phyloP scores from a whole-genome alignment of 2,329 filamentous ascomycete genomes.

The Diaporthe longicolla region DNA sequence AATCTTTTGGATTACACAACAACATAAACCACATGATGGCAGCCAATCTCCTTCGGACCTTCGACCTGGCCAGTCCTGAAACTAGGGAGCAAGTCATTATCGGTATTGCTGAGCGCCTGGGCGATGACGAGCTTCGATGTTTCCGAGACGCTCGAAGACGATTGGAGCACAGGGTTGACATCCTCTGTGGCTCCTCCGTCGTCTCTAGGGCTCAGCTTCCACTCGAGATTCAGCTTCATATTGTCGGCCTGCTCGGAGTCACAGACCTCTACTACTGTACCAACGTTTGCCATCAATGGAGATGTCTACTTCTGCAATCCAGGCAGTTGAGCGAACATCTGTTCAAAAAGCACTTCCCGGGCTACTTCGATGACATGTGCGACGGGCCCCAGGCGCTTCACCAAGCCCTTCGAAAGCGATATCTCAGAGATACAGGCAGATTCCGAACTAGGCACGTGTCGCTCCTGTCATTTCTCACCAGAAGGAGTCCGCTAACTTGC shows the following conservation, averaged over 20 bases:
- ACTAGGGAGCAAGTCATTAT: slow-evolving; percentile 9
- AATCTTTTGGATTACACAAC: not conserved
- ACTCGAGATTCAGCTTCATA: slow-evolving; percentile 28
- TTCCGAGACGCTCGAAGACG: not conserved
- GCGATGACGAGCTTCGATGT: not conserved
- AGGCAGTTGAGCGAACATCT: not conserved
- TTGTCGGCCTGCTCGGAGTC: slow-evolving; percentile 18
- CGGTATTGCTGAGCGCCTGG: slow-evolving; percentile 17
- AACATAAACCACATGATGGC: not conserved
- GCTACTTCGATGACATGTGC: not conserved
- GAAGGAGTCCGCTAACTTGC: not conserved
- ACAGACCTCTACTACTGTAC: slow-evolving; percentile 24
- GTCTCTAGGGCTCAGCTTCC: not conserved
- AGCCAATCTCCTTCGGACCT: not conserved
- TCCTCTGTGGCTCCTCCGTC: slow-evolving; percentile 12
- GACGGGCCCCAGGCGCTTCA: not conserved
- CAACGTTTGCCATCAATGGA: slow-evolving; percentile 36
- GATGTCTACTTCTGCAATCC: not conserved
- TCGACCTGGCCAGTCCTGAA: slow-evolving; percentile 13
- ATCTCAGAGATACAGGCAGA: slow-evolving; percentile 12
- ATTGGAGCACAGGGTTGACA: not conserved
- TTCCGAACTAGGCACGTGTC: slow-evolving; percentile 20
- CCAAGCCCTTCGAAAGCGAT: slow-evolving; percentile 6
- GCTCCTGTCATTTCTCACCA: not conserved
- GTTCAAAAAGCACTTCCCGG: slow-evolving; percentile 5